Conservation (phyloP, 2,329 filamentous ascomycete species). For the Aspergillus sp. region DNA sequence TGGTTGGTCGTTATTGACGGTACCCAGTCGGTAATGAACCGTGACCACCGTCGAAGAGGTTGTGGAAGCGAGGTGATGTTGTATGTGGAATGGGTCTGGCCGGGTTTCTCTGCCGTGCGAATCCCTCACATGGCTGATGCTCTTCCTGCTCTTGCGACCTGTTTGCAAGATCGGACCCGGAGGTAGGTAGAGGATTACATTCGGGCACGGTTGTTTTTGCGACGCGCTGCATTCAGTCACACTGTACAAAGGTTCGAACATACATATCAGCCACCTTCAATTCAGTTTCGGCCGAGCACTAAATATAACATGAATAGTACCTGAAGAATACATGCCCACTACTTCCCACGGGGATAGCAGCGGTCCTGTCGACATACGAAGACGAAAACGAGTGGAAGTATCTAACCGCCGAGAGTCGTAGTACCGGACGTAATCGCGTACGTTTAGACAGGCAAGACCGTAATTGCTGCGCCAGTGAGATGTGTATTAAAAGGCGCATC, state of each 20-base stretch:
- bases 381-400: background rate
- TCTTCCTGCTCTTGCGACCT: background rate
- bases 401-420: too few relatives aligned
- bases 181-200: slow-evolving; percentile 32
- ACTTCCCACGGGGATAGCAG: slow-evolving; percentile 21
- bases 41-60: slow-evolving; percentile 31
- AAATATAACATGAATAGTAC: slow-evolving; percentile 7
- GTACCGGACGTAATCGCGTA: too few relatives aligned
- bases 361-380: slow-evolving; percentile 14
- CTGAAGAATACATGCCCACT: slow-evolving; percentile 21
- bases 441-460: background rate
- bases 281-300: too few relatives aligned
- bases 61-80: slow-evolving; percentile 22
- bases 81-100: slow-evolving; percentile 7
- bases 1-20: background rate
- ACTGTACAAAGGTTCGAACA: slow-evolving; percentile 4
- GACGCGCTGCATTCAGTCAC: slow-evolving; percentile 11
- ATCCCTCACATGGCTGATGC: background rate
- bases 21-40: slow-evolving; percentile 34
- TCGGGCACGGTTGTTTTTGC: slow-evolving; percentile 7
- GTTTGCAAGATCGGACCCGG: slow-evolving; percentile 23
- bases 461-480: background rate
- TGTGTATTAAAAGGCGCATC: slow-evolving; percentile 15
- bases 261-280: background rate
- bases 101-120: background rate